A percentile compares a stretch with the other conserved stretches of the same genome.
phyloP scores from a whole-genome alignment of 495 filamentous ascomycete species.

The Podospora didyma region DNA sequence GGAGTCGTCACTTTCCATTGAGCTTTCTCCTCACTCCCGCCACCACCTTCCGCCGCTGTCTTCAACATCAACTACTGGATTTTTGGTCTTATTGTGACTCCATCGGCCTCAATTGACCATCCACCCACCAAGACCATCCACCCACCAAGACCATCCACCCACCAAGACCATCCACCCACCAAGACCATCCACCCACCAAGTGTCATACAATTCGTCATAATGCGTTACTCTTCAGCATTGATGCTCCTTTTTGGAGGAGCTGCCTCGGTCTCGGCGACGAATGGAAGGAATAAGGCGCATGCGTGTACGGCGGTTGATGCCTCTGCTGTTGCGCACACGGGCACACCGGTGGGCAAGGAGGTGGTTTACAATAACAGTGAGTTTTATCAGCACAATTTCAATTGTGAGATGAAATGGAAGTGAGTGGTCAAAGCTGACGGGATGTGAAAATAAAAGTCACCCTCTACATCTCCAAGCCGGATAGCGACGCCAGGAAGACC shows the following conservation, averaged over 20 bases:
- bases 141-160: no score
- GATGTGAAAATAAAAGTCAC: slow-evolving; percentile 23
- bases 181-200: no score
- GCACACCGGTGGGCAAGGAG: slow-evolving; percentile 28
- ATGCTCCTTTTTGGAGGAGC: background rate
- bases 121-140: no score
- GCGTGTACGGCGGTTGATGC: slow-evolving; percentile 4
- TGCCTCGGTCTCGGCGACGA: background rate
- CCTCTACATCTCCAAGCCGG: slow-evolving; percentile 37
- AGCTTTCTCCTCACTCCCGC: no score
- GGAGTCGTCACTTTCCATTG: no score
- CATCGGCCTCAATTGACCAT: no score
- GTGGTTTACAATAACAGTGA: slow-evolving; percentile 27
- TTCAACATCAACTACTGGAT: no score
- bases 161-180: no score
- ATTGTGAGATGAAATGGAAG: background rate
- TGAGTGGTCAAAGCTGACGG: background rate
- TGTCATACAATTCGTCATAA: background rate
- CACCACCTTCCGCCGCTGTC: no score
- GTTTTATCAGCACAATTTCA: background rate
- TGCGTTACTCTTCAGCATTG: background rate
- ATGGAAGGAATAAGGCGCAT: background rate
- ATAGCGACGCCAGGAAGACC: slow-evolving; percentile 31
- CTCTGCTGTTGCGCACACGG: slow-evolving; percentile 29
- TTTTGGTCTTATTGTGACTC: no score